Evolutionary conservation across 2,329 filamentous ascomycete species (phyloP).

Genomic region (Cryoendolithus antarcticus): DNA sequence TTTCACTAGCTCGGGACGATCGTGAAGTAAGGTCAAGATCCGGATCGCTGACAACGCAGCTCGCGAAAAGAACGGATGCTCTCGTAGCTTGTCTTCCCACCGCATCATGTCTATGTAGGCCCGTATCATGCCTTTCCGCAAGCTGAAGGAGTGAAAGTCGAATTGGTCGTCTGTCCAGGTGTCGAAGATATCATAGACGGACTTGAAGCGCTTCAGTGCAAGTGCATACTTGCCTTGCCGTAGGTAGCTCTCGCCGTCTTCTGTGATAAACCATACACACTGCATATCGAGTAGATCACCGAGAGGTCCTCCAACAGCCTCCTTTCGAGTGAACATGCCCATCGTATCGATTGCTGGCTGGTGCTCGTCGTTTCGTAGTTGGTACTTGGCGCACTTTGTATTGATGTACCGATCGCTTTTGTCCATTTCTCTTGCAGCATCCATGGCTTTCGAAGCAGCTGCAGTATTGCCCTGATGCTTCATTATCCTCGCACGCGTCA

Average conservation of each 20-base stretch:
- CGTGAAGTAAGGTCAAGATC: slow-evolving; percentile 67
- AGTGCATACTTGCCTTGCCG: slow-evolving; percentile 72
- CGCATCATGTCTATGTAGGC: slow-evolving; percentile 92
- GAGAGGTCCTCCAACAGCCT: slow-evolving; percentile 75
- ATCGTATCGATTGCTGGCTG: slow-evolving; percentile 78
- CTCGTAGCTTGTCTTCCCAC: slow-evolving; percentile 84
- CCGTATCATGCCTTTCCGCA: slow-evolving; percentile 91
- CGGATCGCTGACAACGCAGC: slow-evolving; percentile 71
- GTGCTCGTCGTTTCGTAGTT: slow-evolving; percentile 82
- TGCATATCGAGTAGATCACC: slow-evolving; percentile 96
- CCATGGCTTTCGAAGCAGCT: slow-evolving; percentile 79
- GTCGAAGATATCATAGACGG: slow-evolving; percentile 86
- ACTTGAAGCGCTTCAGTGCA: slow-evolving; percentile 83
- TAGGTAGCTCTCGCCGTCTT: slow-evolving; percentile 82
- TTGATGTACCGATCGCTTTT: slow-evolving; percentile 94
- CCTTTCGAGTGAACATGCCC: slow-evolving; percentile 85
- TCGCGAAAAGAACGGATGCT: slow-evolving; percentile 85
- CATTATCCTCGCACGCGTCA: slow-evolving; percentile 89
- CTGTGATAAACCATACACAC: slow-evolving; percentile 91
- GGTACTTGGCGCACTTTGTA: slow-evolving; percentile 94
- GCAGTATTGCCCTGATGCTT: slow-evolving; percentile 75
- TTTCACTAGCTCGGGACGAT: slow-evolving; percentile 57
- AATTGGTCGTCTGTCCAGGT: slow-evolving; percentile 98
- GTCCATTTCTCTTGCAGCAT: slow-evolving; percentile 72
- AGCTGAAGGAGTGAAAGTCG: slow-evolving; percentile 93